Evolutionary conservation across 1,284 basidiomycete genomes (phyloP).

Genomic region (Xanthoconium separans): DNA sequence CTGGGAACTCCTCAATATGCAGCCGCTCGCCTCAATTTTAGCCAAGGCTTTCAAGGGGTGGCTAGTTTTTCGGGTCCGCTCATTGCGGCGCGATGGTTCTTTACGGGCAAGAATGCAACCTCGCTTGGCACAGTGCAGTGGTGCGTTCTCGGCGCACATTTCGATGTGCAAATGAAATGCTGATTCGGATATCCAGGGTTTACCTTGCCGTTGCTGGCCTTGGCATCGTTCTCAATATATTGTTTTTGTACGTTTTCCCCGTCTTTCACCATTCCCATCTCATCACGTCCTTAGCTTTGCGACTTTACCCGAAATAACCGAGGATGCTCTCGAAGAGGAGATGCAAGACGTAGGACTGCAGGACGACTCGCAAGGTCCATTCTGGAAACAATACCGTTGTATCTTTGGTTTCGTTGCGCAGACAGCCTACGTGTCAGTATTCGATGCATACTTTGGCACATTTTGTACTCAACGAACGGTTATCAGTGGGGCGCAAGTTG

Average conservation of each 20-base stretch:
- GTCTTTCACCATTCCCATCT: not conserved
- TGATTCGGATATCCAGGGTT: slow-evolving; percentile 45
- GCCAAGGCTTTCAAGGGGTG: slow-evolving; percentile 81
- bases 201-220: slow-evolving; percentile 76
- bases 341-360: slow-evolving; percentile 44
- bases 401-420: slow-evolving; percentile 75
- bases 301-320: slow-evolving; percentile 73
- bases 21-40: slow-evolving; percentile 77
- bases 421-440: slow-evolving; percentile 60
- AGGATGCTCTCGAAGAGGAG: slow-evolving; percentile 59
- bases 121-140: slow-evolving; percentile 74
- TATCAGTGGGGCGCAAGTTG: slow-evolving; percentile 67
- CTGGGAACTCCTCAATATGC: slow-evolving; percentile 69
- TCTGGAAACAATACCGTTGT: slow-evolving; percentile 72
- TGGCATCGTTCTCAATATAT: slow-evolving; percentile 59
- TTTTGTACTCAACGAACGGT: not conserved
- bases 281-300: slow-evolving; percentile 48
- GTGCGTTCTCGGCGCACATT: slow-evolving; percentile 28
- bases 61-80: slow-evolving; percentile 79
- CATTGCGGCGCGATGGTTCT: slow-evolving; percentile 78
- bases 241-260: slow-evolving; percentile 55
- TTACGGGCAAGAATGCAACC: slow-evolving; percentile 59
- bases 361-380: slow-evolving; percentile 48
- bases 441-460: not conserved
- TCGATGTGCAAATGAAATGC: not conserved